Percentiles rank a stretch among this genome's conserved stretches.
phyloP scores from a whole-genome alignment of 768 basidiomycete species.

The Coprinopsis cinerea region DNA sequence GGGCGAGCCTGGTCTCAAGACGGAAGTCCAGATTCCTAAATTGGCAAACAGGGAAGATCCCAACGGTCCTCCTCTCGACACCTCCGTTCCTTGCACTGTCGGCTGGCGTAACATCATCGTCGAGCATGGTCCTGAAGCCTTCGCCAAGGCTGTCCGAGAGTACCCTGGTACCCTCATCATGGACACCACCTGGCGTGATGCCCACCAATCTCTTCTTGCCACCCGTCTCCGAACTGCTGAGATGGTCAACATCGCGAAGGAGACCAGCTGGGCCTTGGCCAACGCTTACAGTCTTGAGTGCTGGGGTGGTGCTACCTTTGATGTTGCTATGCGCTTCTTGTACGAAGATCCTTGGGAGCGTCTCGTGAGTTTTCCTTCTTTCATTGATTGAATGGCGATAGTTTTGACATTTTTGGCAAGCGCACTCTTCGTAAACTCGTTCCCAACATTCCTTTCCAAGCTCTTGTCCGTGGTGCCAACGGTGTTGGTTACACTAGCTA shows the following conservation, averaged over 20 bases:
- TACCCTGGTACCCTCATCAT: conserved; percentile 95
- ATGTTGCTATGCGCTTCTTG: conserved; percentile 98
- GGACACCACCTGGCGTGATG: conserved; percentile 99
- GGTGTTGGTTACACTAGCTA: conserved; percentile 99
- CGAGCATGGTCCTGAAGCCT: conserved; percentile 95
- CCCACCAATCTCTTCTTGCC: conserved; percentile 95
- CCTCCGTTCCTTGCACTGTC: conserved; percentile 71
- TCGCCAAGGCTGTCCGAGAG: conserved; percentile 94
- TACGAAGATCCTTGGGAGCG: conserved; percentile 99
- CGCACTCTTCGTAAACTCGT: conserved; percentile 91
- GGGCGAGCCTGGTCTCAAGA: conserved; percentile 92
- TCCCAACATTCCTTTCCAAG: conserved; percentile 98
- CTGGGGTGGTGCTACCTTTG: conserved; percentile 99
- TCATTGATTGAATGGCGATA: not conserved
- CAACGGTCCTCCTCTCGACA: conserved; percentile 68
- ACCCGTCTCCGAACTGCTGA: conserved; percentile 94
- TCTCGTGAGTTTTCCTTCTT: conserved; percentile 45
- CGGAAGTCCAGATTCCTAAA: conserved; percentile 78
- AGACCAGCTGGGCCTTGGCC: conserved; percentile 90
- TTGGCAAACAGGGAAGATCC: conserved; percentile 77
- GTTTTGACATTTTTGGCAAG: conserved; percentile 32
- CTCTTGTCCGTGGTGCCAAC: conserved; percentile 96
- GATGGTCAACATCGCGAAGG: conserved; percentile 97
- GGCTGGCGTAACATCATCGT: conserved; percentile 99
- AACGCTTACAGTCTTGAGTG: conserved; percentile 97